These are phyloP conservation scores for Mycena polygramma DNA, from an alignment of 768 basidiomycete genomes.

Conservation along the genomic window DNA sequence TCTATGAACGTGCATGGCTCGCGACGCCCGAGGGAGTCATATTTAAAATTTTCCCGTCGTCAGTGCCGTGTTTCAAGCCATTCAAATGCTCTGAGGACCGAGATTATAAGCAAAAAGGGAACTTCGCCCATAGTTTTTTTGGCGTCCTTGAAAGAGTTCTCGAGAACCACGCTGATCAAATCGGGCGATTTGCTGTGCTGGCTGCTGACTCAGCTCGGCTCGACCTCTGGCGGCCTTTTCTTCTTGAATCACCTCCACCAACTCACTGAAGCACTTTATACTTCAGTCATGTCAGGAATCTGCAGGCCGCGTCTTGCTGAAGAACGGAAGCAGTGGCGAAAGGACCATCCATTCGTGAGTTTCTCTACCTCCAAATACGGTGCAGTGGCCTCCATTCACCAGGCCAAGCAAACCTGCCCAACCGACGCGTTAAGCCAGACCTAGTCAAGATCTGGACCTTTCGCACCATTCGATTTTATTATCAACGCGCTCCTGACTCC, in stretches of 20 bases:
- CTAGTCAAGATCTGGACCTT: constrained; percentile 2
- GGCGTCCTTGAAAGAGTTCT: neutral
- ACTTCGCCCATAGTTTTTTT: too few relatives aligned
- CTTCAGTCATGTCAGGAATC: constrained; percentile 85
- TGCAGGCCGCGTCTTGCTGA: constrained; percentile 94
- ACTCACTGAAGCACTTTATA: neutral
- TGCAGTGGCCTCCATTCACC: constrained; percentile 31
- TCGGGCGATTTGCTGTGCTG: neutral
- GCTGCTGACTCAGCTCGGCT: neutral
- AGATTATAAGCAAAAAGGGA: too few relatives aligned
- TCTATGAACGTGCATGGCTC: neutral
- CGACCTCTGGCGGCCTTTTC: neutral
- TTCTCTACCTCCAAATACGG: constrained; percentile 16
- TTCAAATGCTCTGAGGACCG: too few relatives aligned
- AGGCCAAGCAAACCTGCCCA: constrained; percentile 7
- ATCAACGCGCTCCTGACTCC: constrained; percentile 19
- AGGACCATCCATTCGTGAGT: constrained; percentile 98
- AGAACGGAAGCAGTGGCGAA: constrained; percentile 99
- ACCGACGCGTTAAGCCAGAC: constrained; percentile 8
- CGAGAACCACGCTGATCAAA: neutral
- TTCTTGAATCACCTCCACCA: neutral
- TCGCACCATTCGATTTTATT: neutral
- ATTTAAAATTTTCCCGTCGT: too few relatives aligned
- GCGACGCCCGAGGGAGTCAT: too few relatives aligned
- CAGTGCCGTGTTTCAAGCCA: too few relatives aligned